Evolutionary conservation across 2,329 filamentous ascomycete genomes (phyloP).

Genomic region (Trichophyton mentagrophytes): DNA sequence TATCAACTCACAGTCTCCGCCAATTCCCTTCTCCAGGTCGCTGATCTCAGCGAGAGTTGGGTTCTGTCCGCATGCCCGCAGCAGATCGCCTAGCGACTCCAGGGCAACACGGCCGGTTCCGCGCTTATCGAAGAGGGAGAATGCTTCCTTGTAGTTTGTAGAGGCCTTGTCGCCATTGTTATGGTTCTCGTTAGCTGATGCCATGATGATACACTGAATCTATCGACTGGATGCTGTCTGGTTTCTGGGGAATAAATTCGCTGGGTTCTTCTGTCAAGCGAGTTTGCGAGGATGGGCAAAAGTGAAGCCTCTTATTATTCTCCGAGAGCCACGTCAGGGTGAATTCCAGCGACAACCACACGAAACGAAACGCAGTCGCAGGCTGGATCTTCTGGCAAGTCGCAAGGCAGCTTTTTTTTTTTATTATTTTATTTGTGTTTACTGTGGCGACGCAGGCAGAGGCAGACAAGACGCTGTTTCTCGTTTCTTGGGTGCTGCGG

Average conservation of each 20-base stretch:
- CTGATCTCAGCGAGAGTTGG: slow-evolving; percentile 85
- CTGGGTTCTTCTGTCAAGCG: background rate
- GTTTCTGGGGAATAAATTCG: background rate
- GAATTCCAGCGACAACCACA: background rate
- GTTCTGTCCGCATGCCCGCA: slow-evolving; percentile 96
- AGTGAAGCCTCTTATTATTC: background rate
- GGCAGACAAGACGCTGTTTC: background rate
- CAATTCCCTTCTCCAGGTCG: slow-evolving; percentile 81
- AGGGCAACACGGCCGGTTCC: slow-evolving; percentile 83
- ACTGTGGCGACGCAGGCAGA: background rate
- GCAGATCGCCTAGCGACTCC: slow-evolving; percentile 79
- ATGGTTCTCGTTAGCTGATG: slow-evolving; percentile 14
- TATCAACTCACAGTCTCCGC: slow-evolving; percentile 67
- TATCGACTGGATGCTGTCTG: background rate
- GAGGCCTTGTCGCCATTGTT: slow-evolving; percentile 41
- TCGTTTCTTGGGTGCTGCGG: background rate
- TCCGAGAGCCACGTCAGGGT: background rate
- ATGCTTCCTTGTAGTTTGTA: slow-evolving; percentile 99
- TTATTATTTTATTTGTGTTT: background rate
- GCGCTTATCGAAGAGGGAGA: slow-evolving; percentile 98
- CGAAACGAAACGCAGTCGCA: background rate
- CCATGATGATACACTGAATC: background rate
- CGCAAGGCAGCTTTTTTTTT: background rate
- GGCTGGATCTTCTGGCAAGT: background rate
- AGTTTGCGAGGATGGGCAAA: background rate